Base-by-base conservation (phyloP, 2,329 filamentous ascomycete genomes). In the Colletotrichum sp. region DNA sequence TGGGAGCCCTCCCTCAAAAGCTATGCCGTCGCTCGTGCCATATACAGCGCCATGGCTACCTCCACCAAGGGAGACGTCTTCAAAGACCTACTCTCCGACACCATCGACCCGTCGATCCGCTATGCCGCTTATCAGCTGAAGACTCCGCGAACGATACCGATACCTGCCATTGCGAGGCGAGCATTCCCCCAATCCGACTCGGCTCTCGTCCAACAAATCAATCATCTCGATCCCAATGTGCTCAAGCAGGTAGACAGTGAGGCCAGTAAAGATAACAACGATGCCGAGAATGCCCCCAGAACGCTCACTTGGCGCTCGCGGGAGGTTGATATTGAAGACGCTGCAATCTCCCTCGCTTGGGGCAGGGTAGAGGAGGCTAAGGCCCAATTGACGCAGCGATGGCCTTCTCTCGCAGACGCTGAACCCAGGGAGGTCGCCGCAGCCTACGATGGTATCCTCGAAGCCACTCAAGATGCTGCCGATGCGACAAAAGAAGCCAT, bases 41-140 rank as follows among this genome's bases (percentile, higher is more conserved):
- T 98, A 80, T 99, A 99, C 87, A 93, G 91, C 76, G 93, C 94
- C 1, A 88, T 99, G 59, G 89, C 93, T 21, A 89, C 90, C 32
- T 88, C 90, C 18, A 77, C 91, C 86, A 94, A 92, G 82, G 93
- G 92, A 77, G 96, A 98, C 75, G 88, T 94, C 44, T 97, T 95
- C 88, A 96, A 95, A 82, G 96, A 99, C 77, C 89, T 98, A 28
- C 87, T 99, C 73, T 92, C 94, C 64, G 93, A 95, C 80, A 98
- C 95, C 6, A 93, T 98, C 77, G 97, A 99, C 83, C 96, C 96
- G 3, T 98, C 96, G 77, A 95, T 99, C 81, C 94, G 96, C 78
- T 99, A 98, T 84, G 96, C 96, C 44, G 96, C 97, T 21, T 99
- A 99, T 84, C 96, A 98, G 84, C 90, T 96, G 83, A 94, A 96